Evolutionary conservation across 306 rosid species (phyloP).

Genomic region (Medicago arabica): DNA sequence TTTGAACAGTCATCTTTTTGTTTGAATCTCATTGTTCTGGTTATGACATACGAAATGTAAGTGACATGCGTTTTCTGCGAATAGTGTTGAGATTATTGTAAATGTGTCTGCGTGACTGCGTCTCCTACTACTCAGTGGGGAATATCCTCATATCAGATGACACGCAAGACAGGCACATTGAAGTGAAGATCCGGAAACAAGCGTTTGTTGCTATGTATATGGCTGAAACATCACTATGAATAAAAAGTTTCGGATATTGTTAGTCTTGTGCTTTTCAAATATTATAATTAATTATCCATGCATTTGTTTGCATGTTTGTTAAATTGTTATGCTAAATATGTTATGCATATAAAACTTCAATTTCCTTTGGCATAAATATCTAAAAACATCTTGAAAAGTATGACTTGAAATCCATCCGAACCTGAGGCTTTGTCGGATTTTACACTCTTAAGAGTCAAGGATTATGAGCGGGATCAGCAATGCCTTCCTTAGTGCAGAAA

Average conservation of each 20-base stretch:
- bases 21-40: neutral
- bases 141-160: constrained; percentile 21
- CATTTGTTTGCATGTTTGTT: neutral
- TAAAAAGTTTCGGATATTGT: neutral
- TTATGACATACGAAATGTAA: constrained; percentile 17
- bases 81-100: constrained; percentile 9
- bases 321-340: constrained; percentile 5
- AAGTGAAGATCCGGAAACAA: neutral
- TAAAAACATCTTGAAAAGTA: neutral
- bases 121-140: constrained; percentile 7
- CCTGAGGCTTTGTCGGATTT: no score
- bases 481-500: no score
- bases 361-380: neutral
- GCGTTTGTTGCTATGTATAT: neutral
- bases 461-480: no score
- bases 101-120: neutral
- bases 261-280: neutral
- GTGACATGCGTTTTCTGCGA: neutral
- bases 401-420: no score
- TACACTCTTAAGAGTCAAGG: no score
- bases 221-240: neutral
- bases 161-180: neutral
- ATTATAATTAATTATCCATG: neutral
- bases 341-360: neutral
- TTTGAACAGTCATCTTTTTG: neutral